Conservation (phyloP, 169 alveolate species). For the Eimeria sp. region DNA sequence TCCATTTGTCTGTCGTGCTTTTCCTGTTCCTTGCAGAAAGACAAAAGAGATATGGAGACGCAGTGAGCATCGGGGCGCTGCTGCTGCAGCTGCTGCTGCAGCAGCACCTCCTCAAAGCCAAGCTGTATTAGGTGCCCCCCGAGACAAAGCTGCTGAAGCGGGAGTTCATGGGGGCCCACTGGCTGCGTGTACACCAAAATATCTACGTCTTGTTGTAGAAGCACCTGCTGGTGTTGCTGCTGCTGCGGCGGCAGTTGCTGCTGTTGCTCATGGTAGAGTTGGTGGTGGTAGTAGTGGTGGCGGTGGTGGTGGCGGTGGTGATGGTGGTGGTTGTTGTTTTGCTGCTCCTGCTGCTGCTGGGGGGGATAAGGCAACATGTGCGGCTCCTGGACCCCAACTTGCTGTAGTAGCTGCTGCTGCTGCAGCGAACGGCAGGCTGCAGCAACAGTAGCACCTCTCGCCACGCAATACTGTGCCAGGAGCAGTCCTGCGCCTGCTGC, state of each 20-base stretch:
- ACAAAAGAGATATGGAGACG: background rate
- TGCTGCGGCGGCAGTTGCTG: background rate
- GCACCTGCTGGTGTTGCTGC: conserved; percentile 29
- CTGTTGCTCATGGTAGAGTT: no score
- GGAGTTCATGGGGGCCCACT: background rate
- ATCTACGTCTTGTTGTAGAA: conserved; percentile 30
- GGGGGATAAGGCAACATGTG: background rate
- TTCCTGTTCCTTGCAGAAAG: conserved; percentile 16
- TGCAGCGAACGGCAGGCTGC: conserved; percentile 54
- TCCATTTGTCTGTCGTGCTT: background rate
- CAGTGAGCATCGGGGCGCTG: conserved; percentile 33
- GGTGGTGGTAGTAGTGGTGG: no score
- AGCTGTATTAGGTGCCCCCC: conserved; percentile 34
- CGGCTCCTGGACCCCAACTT: conserved; percentile 12
- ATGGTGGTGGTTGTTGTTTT: background rate
- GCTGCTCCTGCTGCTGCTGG: conserved; percentile 34
- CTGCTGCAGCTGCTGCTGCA: conserved; percentile 19
- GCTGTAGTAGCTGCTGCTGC: conserved; percentile 44
- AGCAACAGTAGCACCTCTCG: conserved; percentile 39
- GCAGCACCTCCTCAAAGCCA: conserved; percentile 3
- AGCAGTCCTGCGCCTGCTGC: conserved; percentile 25
- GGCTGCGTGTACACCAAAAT: conserved; percentile 25
- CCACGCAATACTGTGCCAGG: background rate
- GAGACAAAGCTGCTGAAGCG: conserved; percentile 44
- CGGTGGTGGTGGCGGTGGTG: no score